Evolutionary conservation across 805 yeast species (phyloP), one percentile per base, ranked within the genome.

Genomic region (Citeromyces matritensis): DNA sequence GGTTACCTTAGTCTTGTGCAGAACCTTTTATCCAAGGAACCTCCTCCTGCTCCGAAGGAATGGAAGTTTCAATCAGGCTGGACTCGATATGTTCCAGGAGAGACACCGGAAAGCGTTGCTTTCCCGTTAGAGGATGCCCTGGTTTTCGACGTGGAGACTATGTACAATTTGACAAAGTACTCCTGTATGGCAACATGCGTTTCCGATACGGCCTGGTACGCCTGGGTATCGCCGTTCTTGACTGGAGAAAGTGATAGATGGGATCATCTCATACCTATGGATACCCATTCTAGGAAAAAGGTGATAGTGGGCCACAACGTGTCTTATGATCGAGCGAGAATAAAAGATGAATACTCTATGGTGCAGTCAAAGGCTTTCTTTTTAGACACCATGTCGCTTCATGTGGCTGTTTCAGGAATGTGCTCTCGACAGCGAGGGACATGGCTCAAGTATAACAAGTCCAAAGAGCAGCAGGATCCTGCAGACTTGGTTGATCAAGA

Each of bases 331-430:
- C 64, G 99, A 29, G 88, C 95, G 1, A 63, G 94, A 24, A 71
- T 88, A 1, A 41, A 58, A 21, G 96, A 91, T 34, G 98, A 91
- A 48, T 91, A 91, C 53, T 63, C 65, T 42, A 47, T 86, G 24
- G 51, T 58, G 23, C 68, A 61, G 29, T 62, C 94, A 1, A 72
- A 76, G 40, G 80, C 82, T 2, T 85, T 84, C 51, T 91, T 60
- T 44, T 40, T 93, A 35, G 99, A 91, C 51, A 86, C 94, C 1
- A 81, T 88, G 85, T 78, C 96, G 1, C 55, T 91, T 12, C 99
- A 91, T 52, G 72, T 86, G 23, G 93, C 97, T 1, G 70, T 75
- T 0, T 72, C 78, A 31, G 99, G 99, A 0, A 77, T 91, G 69
- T 83, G 95, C 49, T 82, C 96, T 3, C 73, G 82, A 42, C 98